Evolutionary conservation across 768 basidiomycete genomes (phyloP).

Genomic region (Mycena maculata): DNA sequence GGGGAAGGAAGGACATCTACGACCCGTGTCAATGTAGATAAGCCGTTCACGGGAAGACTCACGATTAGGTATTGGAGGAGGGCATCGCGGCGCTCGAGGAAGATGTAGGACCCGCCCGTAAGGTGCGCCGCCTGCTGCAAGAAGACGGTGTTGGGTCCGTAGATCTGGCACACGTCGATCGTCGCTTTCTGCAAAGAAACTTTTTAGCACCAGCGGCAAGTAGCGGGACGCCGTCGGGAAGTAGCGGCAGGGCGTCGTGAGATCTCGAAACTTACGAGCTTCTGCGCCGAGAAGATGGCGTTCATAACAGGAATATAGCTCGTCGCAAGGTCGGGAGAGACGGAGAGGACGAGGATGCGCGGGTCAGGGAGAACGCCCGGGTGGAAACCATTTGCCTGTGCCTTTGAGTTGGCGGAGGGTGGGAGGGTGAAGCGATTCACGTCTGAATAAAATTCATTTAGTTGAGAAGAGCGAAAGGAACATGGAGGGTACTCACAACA

Average conservation of each 20-base stretch:
- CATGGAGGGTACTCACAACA: conserved; percentile 76
- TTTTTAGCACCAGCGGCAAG: conserved; percentile 45
- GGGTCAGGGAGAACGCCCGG: conserved; percentile 50
- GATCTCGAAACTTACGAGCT: conserved; percentile 70
- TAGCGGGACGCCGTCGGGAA: too few relatives aligned
- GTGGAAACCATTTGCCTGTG: conserved; percentile 45
- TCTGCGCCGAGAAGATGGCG: conserved; percentile 98
- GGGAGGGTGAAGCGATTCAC: conserved; percentile 54
- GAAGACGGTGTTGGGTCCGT: conserved; percentile 91
- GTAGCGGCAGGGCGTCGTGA: conserved; percentile 17
- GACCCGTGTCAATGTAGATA: conserved; percentile 23
- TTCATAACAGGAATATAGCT: conserved; percentile 99
- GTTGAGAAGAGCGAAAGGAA: too few relatives aligned
- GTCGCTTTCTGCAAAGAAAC: conserved; percentile 89
- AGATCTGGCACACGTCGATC: conserved; percentile 95
- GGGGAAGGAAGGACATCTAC: conserved; percentile 75
- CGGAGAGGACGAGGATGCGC: conserved; percentile 78
- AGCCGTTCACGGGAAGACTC: conserved; percentile 37
- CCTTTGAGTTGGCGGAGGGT: conserved; percentile 43
- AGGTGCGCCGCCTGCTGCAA: conserved; percentile 97
- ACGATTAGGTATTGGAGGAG: conserved; percentile 94
- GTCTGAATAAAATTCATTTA: conserved; percentile 46
- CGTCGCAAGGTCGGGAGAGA: conserved; percentile 88
- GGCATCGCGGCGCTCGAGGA: conserved; percentile 81
- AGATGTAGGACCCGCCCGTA: conserved; percentile 94